Conservation (phyloP, 805 yeast genomes). For the Torulaspora quercuum region DNA sequence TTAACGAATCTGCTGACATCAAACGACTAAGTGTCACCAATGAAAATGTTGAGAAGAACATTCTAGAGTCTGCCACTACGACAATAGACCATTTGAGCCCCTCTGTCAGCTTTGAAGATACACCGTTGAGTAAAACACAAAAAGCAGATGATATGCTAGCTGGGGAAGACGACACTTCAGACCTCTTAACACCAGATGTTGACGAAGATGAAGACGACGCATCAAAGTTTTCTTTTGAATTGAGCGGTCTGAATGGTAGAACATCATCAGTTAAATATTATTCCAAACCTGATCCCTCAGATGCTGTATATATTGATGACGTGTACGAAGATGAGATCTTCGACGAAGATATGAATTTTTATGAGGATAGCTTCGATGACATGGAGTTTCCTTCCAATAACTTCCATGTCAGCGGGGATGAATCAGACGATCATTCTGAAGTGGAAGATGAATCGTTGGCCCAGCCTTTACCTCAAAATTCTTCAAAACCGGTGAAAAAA, state of each 20-base stretch:
- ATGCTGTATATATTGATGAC: conserved; percentile 40
- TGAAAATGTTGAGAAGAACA: neutral
- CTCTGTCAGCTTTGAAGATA: conserved; percentile 1
- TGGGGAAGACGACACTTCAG: conserved; percentile 9
- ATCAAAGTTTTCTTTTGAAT: conserved; percentile 49
- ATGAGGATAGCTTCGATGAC: conserved; percentile 28
- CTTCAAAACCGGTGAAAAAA: conserved; percentile 15
- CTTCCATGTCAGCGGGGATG: conserved; percentile 19
- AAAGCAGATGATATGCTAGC: conserved; percentile 1
- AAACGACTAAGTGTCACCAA: conserved; percentile 1
- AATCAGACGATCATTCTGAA: conserved; percentile 5
- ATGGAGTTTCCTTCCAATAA: conserved; percentile 37
- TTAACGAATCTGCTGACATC: neutral
- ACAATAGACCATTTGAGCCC: conserved; percentile 1
- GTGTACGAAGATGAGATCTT: conserved; percentile 41
- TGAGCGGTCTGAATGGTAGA: conserved; percentile 45
- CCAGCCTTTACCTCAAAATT: neutral
- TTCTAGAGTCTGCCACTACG: neutral
- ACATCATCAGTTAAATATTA: conserved; percentile 54
- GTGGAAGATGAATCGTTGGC: neutral
- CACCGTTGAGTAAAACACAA: conserved; percentile 1
- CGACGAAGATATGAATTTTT: conserved; percentile 42
- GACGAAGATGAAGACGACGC: conserved; percentile 26
- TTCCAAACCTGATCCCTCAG: conserved; percentile 33
- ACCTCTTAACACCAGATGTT: conserved; percentile 11